Evolutionary conservation across 768 basidiomycete genomes (phyloP), one percentile per base, ranked within the genome.

Genomic region (Trametes gibbosa): DNA sequence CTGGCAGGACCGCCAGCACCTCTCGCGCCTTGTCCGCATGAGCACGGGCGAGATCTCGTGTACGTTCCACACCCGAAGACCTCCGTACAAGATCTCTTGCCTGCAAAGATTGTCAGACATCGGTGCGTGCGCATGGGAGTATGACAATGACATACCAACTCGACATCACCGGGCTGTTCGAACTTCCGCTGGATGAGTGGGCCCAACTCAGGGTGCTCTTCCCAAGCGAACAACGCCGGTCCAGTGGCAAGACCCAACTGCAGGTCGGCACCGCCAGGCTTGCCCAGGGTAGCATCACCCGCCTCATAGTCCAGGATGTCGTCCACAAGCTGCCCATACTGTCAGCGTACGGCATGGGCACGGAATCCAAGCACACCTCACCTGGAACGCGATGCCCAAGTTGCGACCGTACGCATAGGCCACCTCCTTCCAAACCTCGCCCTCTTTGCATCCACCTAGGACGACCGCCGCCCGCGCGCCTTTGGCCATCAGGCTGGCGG

Each of bases 301-400:
- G 89, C 84, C 49, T 95, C 90, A 69, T 93, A 98, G 75, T 98
- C 97, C 3, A 99, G 77, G 35, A 95, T 83, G 69, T 99, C 97
- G 70, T 99, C 97, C 48, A 98, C 89, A 10, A 99, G 87, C 94
- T 96, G 66, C 53, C 47, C 46, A 13, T 16, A 17, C 56, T 19
- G 48, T 57, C 19, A 50, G 10, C 10, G 8, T 10, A n/a, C 17
- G 35, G 12, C 10, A 19, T 1, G 2, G 14, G 17, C 17, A 37
- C 7, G 16, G 46, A n/a, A 9, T 23, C 17, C 51, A 16, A 17
- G 5, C 10, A 7, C 9, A 23, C 41, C 60, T 45, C 62, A 94
- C 94, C 83, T 97, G 95, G 76, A 98, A 97, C n/a, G 95, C 92
- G 61, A 95, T 90, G 2, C 95, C 94, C 17, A 96, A 68, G 73